These are phyloP conservation scores for Lentinus brumalis DNA, from an alignment of 768 basidiomycete species.

Conservation along the genomic window DNA sequence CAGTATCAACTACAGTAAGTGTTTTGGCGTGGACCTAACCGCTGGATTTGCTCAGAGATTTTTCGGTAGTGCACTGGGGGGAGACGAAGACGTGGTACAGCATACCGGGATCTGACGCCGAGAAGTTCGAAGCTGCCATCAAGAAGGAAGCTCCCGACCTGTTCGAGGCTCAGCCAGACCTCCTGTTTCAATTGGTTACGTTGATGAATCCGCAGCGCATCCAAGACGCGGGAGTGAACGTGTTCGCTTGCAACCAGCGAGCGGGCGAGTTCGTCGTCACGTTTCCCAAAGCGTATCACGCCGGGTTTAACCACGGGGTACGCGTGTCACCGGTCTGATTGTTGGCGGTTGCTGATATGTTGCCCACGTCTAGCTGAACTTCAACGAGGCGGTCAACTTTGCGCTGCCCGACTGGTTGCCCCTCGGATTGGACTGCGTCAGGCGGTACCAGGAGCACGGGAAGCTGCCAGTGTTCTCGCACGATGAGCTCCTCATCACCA, in stretches of 20 bases:
- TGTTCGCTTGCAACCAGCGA: constrained; percentile 93
- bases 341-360: constrained; percentile 14
- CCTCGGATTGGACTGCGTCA: constrained; percentile 84
- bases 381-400: constrained; percentile 99
- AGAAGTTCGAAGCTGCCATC: constrained; percentile 96
- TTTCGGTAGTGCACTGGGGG: constrained; percentile 88
- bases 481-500: constrained; percentile 95
- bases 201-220: constrained; percentile 94
- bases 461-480: constrained; percentile 98
- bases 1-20: constrained; percentile 89
- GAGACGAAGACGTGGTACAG: constrained; percentile 99
- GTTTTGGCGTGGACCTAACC: neutral
- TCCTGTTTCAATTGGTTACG: constrained; percentile 96
- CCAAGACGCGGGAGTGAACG: constrained; percentile 84
- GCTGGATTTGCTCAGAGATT: constrained; percentile 8
- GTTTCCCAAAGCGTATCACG: constrained; percentile 96
- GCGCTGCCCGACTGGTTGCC: constrained; percentile 95
- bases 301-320: constrained; percentile 98
- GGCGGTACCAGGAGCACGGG: constrained; percentile 85
- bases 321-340: constrained; percentile 34
- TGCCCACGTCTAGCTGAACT: constrained; percentile 70
- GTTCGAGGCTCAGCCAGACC: constrained; percentile 95
- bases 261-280: constrained; percentile 98
- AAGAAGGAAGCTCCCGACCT: constrained; percentile 94
- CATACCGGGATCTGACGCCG: constrained; percentile 92